Evolutionary conservation across 2,329 filamentous ascomycete genomes (phyloP).

Genomic region (Colletotrichum navitas): DNA sequence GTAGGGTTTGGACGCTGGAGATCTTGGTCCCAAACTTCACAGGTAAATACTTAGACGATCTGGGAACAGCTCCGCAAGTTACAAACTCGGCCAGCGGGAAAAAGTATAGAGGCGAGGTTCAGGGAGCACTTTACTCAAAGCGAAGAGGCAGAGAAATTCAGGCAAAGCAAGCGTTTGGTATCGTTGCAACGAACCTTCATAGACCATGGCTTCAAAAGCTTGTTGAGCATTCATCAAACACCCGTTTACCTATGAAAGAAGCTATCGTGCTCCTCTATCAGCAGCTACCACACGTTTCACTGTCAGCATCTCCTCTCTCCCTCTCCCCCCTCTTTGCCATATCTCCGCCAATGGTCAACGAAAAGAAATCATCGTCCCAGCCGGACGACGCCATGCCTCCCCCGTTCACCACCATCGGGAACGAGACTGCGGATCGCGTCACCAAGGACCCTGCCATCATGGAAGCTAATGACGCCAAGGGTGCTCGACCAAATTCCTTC

Average conservation of each 20-base stretch:
- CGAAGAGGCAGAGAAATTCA: constrained; percentile 16
- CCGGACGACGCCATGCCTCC: neutral
- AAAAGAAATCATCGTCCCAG: constrained; percentile 26
- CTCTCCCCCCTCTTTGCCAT: neutral
- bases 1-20: neutral
- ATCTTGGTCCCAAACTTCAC: neutral
- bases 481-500: constrained; percentile 42
- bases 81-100: neutral
- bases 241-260: constrained; percentile 1
- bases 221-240: too few species aligned
- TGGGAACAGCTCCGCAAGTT: constrained; percentile 1
- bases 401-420: neutral
- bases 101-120: constrained; percentile 28
- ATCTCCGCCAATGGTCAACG: constrained; percentile 19
- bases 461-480: constrained; percentile 24
- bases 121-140: constrained; percentile 24
- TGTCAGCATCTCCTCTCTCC: neutral
- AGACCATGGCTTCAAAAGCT: neutral
- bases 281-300: neutral
- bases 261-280: neutral
- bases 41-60: neutral
- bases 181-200: neutral
- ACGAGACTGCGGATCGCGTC: constrained; percentile 11
- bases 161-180: too few species aligned
- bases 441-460: constrained; percentile 20